Evolutionary conservation across 768 basidiomycete genomes (phyloP).

Genomic region (Hortiboletus flavorubellus): DNA sequence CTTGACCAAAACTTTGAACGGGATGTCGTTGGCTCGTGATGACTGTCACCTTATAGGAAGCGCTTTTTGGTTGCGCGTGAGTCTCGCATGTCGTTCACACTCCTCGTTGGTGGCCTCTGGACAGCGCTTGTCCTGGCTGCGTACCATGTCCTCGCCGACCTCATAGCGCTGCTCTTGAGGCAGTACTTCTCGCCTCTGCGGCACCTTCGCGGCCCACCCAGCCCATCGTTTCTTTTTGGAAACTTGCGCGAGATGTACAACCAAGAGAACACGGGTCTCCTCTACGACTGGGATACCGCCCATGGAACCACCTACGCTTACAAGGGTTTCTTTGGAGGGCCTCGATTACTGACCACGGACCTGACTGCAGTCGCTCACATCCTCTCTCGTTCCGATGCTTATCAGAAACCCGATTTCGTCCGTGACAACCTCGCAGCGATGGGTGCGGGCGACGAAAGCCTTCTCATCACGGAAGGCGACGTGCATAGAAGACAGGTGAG

Average conservation of each 20-base stretch:
- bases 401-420: constrained; percentile 61
- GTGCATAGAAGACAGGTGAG: constrained; percentile 51
- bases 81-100: constrained; percentile 1
- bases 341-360: constrained; percentile 58
- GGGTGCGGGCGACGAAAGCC: constrained; percentile 47
- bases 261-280: constrained; percentile 53
- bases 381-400: constrained; percentile 52
- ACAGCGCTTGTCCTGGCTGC: constrained; percentile 12
- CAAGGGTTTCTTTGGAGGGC: constrained; percentile 49
- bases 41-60: not conserved
- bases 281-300: constrained; percentile 42
- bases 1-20: not conserved
- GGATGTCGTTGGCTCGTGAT: too few relatives aligned
- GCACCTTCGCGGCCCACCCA: constrained; percentile 45
- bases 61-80: not conserved
- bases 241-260: constrained; percentile 53
- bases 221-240: constrained; percentile 47
- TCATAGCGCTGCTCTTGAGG: constrained; percentile 42
- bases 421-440: constrained; percentile 49
- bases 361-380: constrained; percentile 56
- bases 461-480: constrained; percentile 53
- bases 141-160: constrained; percentile 31
- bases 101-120: not conserved
- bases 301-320: constrained; percentile 53
- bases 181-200: constrained; percentile 48